These are phyloP conservation scores for Hamiltosporidium tvaerminnensis DNA, from an alignment of 371 early-diverging fungal genomes.

Conservation along the genomic window DNA sequence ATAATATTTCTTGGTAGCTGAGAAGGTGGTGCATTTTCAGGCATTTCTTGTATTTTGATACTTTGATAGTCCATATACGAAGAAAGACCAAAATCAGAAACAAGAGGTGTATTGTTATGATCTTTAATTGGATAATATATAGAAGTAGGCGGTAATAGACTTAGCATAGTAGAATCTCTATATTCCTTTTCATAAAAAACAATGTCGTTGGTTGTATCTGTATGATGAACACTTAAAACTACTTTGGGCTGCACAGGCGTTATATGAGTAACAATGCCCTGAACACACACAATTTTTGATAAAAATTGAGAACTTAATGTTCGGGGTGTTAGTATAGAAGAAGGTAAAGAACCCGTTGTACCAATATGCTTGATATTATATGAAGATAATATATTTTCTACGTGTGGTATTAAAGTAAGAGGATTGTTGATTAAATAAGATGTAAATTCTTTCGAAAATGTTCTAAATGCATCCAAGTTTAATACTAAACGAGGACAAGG, in stretches of 20 bases:
- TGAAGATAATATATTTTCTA: too few relatives aligned
- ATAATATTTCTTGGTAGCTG: slow-evolving; percentile 85
- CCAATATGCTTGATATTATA: too few relatives aligned
- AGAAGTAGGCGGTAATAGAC: slow-evolving; percentile 59
- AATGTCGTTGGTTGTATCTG: slow-evolving; percentile 25
- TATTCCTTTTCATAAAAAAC: slow-evolving; percentile 60
- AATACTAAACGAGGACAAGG: too few relatives aligned
- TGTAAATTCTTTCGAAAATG: too few relatives aligned
- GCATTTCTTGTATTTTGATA: slow-evolving; percentile 92
- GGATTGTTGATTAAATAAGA: too few relatives aligned
- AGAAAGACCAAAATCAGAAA: slow-evolving; percentile 79
- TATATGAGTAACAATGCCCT: slow-evolving; percentile 93
- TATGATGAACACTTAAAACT: slow-evolving; percentile 74
- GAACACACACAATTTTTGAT: slow-evolving; percentile 74
- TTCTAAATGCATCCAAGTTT: too few relatives aligned
- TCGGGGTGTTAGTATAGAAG: slow-evolving; percentile 70
- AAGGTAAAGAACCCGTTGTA: slow-evolving; percentile 78
- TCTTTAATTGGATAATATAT: slow-evolving; percentile 57
- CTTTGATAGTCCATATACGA: slow-evolving; percentile 84
- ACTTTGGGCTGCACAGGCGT: slow-evolving; percentile 91
- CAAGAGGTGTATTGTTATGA: slow-evolving; percentile 69
- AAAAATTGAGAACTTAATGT: slow-evolving; percentile 65
- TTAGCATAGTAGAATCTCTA: slow-evolving; percentile 62
- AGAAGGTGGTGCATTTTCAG: slow-evolving; percentile 89
- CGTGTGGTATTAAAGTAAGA: too few relatives aligned